Evolutionary conservation across 2,329 filamentous ascomycete species (phyloP).

Genomic region (Talaromyces sp.): DNA sequence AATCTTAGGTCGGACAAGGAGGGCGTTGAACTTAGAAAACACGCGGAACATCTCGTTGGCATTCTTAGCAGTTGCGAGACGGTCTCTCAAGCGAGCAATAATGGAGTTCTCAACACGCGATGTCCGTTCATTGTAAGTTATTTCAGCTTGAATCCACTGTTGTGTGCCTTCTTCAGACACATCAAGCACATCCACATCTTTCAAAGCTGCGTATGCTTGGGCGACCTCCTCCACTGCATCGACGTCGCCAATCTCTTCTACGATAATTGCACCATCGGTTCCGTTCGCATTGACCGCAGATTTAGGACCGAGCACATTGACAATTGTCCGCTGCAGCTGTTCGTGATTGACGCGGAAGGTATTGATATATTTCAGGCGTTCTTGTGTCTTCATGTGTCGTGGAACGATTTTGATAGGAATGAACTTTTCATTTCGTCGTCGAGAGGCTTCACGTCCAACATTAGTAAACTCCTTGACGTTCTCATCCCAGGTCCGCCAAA

Average conservation of each 20-base stretch:
- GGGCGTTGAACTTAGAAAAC: slow-evolving; percentile 98
- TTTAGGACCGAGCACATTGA: slow-evolving; percentile 87
- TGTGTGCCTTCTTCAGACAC: slow-evolving; percentile 86
- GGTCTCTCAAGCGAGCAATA: slow-evolving; percentile 87
- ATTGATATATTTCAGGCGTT: slow-evolving; percentile 85
- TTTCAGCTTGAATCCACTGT: slow-evolving; percentile 89
- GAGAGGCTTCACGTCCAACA: slow-evolving; percentile 89
- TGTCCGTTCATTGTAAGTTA: slow-evolving; percentile 94
- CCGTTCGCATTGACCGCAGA: slow-evolving; percentile 48
- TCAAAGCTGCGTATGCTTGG: slow-evolving; percentile 88
- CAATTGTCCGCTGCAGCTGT: slow-evolving; percentile 91
- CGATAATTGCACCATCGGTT: slow-evolving; percentile 64
- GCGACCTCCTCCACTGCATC: slow-evolving; percentile 95
- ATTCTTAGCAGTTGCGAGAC: slow-evolving; percentile 90
- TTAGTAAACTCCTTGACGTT: slow-evolving; percentile 98
- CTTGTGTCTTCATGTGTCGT: slow-evolving; percentile 82
- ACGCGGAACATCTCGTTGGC: slow-evolving; percentile 99
- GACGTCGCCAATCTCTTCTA: slow-evolving; percentile 94
- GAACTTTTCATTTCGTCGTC: slow-evolving; percentile 93
- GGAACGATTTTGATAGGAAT: slow-evolving; percentile 95
- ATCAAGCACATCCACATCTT: slow-evolving; percentile 92
- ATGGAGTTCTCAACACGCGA: slow-evolving; percentile 98
- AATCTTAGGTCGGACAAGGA: slow-evolving; percentile 98
- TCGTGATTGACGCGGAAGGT: slow-evolving; percentile 97
- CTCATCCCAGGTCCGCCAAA: slow-evolving; percentile 93